Evolutionary conservation across 768 basidiomycete species (phyloP), one percentile per base, ranked within the genome.

Genomic region (Suillus placidus): DNA sequence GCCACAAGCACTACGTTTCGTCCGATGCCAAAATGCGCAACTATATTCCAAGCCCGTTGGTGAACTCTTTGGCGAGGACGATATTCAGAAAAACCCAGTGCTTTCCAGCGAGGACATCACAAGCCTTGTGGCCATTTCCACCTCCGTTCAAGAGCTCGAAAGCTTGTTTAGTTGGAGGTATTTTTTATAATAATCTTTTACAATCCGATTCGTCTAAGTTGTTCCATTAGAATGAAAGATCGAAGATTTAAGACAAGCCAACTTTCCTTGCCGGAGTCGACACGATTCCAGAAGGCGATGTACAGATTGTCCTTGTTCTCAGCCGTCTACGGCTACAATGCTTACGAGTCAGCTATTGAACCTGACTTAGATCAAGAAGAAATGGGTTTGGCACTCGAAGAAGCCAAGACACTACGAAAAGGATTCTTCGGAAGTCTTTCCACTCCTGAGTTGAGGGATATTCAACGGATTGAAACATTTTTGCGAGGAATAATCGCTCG

Each of bases 131-230:
- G n/a, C 55, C 3, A 71, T 75, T 60, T 76, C 75, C 13, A 32
- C 55, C n/a, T 67, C 70, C 16, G 73, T 78, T 23, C 68, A 55
- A 5, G 55, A 62, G 4, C 64, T 83, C 40, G 81, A 82, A 70
- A 76, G 77, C 54, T 66, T 82, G 1, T 83, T 79, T 66, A 83
- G 82, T 61, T 69, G 74, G 60, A 78, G 77, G 83, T 77, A 71
- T 52, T 74, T 26, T 57, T 4, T 42, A 30, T 20, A 5, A 3
- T 63, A 5, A 3, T 63, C 42, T 62, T 54, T 58, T 18, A 32
- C 35, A 38, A 6, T 38, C 40, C 10, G 4, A 8, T 61, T 54
- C 20, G 7, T 60, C 18, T 65, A 2, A 16, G 3, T 37, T 37
- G 8, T 20, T 49, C 35, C 38, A 37, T 37, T 63, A 82, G 81